Conservation (phyloP, 225 moss, liverwort and hornwort genomes). For the Bryoerythrophyllum caledonicum region DNA sequence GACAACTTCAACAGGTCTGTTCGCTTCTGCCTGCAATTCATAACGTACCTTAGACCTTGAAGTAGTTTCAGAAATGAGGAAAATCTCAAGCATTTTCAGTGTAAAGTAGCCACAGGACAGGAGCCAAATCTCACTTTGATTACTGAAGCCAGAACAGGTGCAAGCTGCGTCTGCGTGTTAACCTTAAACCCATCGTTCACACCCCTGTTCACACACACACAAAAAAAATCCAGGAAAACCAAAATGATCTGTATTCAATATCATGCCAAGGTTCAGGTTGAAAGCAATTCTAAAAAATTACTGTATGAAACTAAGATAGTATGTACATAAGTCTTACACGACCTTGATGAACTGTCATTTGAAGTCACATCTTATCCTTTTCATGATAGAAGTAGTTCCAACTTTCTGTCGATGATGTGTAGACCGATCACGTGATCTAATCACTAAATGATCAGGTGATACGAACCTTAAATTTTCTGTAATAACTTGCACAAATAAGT, state of each 20-base stretch:
- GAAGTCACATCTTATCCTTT: too few relatives aligned
- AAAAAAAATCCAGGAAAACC: not conserved
- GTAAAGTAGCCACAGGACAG: not conserved
- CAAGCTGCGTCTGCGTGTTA: slow-evolving; percentile 89
- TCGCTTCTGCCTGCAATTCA: slow-evolving; percentile 66
- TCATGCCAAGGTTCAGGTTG: too few relatives aligned
- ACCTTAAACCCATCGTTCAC: slow-evolving; percentile 86
- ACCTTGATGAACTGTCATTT: too few relatives aligned
- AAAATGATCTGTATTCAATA: too few relatives aligned
- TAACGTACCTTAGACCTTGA: not conserved
- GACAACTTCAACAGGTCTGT: slow-evolving; percentile 35
- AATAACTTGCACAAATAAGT: too few relatives aligned
- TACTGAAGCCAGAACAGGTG: slow-evolving; percentile 85
- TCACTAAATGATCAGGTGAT: too few relatives aligned
- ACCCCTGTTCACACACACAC: slow-evolving; percentile 41
- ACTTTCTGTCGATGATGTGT: slow-evolving; percentile 4
- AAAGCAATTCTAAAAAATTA: too few relatives aligned
- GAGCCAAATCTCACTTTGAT: slow-evolving; percentile 67
- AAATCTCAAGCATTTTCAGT: not conserved
- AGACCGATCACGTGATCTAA: not conserved
- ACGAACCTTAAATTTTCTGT: too few relatives aligned
- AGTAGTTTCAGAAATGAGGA: not conserved
- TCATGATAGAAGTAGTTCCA: not conserved
- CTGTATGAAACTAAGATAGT: too few relatives aligned
- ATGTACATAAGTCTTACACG: too few relatives aligned